Percentiles rank a stretch among this genome's conserved stretches.
These are phyloP conservation scores for Ganoderma resinaceum DNA, from an alignment of 1,284 basidiomycete genomes.

Conservation along the genomic window DNA sequence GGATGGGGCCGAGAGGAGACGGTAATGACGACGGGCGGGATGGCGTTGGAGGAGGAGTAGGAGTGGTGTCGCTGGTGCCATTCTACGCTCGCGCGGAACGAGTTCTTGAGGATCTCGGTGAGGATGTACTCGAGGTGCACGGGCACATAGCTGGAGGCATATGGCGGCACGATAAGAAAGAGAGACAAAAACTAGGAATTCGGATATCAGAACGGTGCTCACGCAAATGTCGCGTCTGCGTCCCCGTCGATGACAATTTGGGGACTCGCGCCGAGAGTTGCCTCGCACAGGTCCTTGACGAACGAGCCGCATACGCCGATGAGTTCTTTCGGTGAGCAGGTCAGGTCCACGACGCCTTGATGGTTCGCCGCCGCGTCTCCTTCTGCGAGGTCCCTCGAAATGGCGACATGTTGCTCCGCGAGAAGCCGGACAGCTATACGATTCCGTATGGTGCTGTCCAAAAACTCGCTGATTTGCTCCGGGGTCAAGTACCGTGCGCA, in stretches of 20 bases:
- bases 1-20: conserved; percentile 61
- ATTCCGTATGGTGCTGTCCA: conserved; percentile 87
- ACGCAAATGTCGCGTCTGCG: conserved; percentile 79
- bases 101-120: conserved; percentile 88
- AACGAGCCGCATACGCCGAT: conserved; percentile 81
- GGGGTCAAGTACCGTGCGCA: conserved; percentile 85
- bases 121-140: conserved; percentile 91
- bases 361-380: conserved; percentile 43
- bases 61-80: conserved; percentile 56
- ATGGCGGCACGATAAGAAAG: conserved; percentile 23
- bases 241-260: conserved; percentile 73
- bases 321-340: conserved; percentile 75
- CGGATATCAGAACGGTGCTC: conserved; percentile 41
- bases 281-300: conserved; percentile 85
- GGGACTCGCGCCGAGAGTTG: conserved; percentile 82
- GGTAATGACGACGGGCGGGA: conserved; percentile 78
- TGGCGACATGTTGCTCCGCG: conserved; percentile 90
- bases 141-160: conserved; percentile 74
- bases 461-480: conserved; percentile 76
- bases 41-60: conserved; percentile 41
- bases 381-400: conserved; percentile 67
- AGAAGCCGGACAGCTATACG: conserved; percentile 90
- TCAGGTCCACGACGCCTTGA: conserved; percentile 74
- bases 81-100: conserved; percentile 91
- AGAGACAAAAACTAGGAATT: not conserved